phyloP scores from a whole-genome alignment of 1,284 basidiomycete species.

The Trametes hirsuta region DNA sequence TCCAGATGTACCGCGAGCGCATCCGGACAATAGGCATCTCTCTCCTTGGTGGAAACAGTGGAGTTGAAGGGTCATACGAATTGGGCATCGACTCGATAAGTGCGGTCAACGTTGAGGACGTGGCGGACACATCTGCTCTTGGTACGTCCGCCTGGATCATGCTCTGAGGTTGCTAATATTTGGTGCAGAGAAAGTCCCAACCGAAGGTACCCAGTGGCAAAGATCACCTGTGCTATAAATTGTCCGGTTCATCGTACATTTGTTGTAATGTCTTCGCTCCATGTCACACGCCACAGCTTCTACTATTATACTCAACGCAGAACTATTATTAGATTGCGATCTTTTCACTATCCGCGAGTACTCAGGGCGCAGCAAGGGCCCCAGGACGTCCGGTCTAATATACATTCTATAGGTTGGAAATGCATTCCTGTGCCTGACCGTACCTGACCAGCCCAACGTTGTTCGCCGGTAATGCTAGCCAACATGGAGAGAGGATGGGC shows the following conservation, averaged over 20 bases:
- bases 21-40: conserved; percentile 85
- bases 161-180: neutral
- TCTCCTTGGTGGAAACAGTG: conserved; percentile 77
- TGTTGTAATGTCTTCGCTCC: neutral
- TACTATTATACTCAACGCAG: neutral
- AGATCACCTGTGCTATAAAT: conserved; percentile 21
- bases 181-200: conserved; percentile 33
- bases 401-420: too few species aligned
- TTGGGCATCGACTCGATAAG: conserved; percentile 75
- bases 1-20: conserved; percentile 76
- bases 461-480: too few species aligned
- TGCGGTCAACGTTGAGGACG: conserved; percentile 59
- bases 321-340: too few species aligned
- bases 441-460: too few species aligned
- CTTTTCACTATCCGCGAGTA: too few species aligned
- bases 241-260: neutral
- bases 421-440: too few species aligned
- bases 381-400: too few species aligned
- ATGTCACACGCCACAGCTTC: neutral
- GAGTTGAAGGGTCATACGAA: conserved; percentile 72
- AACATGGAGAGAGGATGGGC: too few species aligned
- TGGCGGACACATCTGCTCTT: conserved; percentile 38
- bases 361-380: too few species aligned
- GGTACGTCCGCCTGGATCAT: conserved; percentile 34
- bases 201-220: conserved; percentile 36